phyloP scores from a whole-genome alignment of 164 flowering plant genomes.

The Protea cynaroides region DNA sequence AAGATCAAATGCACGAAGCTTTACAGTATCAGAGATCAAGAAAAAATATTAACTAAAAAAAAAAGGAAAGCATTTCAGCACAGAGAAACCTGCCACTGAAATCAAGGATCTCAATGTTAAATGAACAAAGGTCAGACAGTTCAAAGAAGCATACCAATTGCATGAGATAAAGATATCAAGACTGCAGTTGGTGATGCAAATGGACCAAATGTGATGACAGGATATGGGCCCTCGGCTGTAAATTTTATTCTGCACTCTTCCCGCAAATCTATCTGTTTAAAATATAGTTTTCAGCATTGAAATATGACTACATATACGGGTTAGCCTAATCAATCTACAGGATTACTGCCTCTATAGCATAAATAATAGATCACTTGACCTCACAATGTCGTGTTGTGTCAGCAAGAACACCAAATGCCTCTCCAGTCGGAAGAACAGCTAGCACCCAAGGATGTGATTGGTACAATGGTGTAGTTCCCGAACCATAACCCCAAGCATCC shows the following conservation, averaged over 20 bases:
- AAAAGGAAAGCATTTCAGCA: neutral
- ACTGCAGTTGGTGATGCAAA: constrained; percentile 71
- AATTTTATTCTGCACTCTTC: constrained; percentile 55
- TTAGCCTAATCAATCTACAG: neutral
- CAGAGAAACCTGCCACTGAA: neutral
- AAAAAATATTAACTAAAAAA: no score
- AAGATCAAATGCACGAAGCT: no score
- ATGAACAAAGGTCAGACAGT: neutral
- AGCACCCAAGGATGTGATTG: constrained; percentile 99
- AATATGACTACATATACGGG: neutral
- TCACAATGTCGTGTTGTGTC: constrained; percentile 86
- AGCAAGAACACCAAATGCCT: constrained; percentile 84
- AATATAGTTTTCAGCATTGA: neutral
- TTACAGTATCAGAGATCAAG: no score
- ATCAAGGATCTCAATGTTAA: neutral
- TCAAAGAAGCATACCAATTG: constrained; percentile 49
- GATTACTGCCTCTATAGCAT: neutral
- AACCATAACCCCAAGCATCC: constrained; percentile 83
- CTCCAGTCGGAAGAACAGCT: constrained; percentile 82
- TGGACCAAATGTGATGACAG: constrained; percentile 90
- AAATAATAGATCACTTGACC: constrained; percentile 35
- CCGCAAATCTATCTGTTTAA: constrained; percentile 72
- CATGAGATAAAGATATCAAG: constrained; percentile 61
- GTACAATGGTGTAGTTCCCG: constrained; percentile 81
- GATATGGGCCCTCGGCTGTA: constrained; percentile 56